Conservation (phyloP, 805 yeast genomes). For the Kodamaea laetipori region DNA sequence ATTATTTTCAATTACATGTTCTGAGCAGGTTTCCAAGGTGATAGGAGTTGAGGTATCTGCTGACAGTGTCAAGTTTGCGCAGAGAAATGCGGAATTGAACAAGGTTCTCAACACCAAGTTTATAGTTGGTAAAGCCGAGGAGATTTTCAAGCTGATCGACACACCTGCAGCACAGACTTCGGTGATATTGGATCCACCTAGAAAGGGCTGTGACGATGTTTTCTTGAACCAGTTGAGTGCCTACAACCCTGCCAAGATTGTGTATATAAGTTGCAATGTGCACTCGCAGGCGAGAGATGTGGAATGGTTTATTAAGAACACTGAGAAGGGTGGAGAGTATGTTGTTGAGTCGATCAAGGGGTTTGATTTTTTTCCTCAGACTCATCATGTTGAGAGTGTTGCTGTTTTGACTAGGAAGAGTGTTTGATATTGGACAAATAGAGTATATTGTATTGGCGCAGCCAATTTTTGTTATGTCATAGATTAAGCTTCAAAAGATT, state of each 20-base stretch:
- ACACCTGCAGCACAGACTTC: constrained; percentile 78
- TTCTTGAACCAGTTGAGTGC: constrained; percentile 83
- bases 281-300: constrained; percentile 96
- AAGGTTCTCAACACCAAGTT: constrained; percentile 77
- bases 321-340: constrained; percentile 64
- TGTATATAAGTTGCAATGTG: constrained; percentile 96
- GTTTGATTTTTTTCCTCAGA: constrained; percentile 95
- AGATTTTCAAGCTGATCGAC: constrained; percentile 75
- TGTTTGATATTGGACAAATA: too few relatives aligned
- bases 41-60: constrained; percentile 94
- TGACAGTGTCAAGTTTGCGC: constrained; percentile 87
- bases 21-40: constrained; percentile 76
- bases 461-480: too few relatives aligned
- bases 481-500: too few relatives aligned
- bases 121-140: constrained; percentile 90
- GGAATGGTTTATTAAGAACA: constrained; percentile 73
- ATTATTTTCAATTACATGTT: constrained; percentile 83
- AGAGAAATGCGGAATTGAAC: constrained; percentile 74
- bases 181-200: constrained; percentile 93
- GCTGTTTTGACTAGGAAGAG: constrained; percentile 54
- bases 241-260: constrained; percentile 81
- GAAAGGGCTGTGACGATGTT: constrained; percentile 92
- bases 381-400: constrained; percentile 88
- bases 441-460: too few relatives aligned
- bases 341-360: constrained; percentile 83